A percentile compares a stretch with the other conserved stretches of the same genome.
Conservation (phyloP, 345 rosid species). For the Rhodamnia argentea region DNA sequence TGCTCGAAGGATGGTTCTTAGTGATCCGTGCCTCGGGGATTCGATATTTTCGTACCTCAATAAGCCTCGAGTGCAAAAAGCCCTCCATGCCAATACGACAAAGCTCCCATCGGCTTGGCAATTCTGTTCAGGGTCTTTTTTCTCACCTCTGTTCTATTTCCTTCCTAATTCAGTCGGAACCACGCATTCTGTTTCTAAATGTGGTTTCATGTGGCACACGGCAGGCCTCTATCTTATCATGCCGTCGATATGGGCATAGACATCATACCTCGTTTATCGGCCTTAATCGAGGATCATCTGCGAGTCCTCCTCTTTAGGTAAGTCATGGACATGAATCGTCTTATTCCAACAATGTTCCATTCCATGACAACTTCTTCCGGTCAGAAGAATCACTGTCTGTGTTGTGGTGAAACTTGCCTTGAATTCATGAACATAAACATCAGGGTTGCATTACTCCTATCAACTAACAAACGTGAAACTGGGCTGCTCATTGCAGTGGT, state of each 20-base stretch:
- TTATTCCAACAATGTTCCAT: neutral
- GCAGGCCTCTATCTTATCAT: neutral
- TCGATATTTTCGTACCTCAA: conserved; percentile 17
- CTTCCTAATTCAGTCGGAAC: neutral
- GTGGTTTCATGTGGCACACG: neutral
- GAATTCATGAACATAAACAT: neutral
- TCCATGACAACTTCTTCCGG: neutral
- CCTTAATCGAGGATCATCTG: neutral
- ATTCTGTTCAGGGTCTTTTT: neutral
- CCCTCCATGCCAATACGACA: neutral
- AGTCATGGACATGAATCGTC: neutral
- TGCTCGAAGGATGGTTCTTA: neutral
- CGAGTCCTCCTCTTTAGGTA: neutral
- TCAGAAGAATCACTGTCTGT: neutral
- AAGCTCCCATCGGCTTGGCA: neutral
- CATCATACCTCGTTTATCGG: neutral
- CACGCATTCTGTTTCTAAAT: neutral
- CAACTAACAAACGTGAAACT: neutral
- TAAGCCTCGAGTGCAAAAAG: neutral
- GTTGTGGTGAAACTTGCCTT: neutral
- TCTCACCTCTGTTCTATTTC: neutral
- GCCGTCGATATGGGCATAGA: neutral
- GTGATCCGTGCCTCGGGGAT: conserved; percentile 16
- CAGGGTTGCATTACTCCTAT: neutral
- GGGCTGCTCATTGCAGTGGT: neutral